Conservation (phyloP, 1,284 basidiomycete genomes). For the Marasmius oreades region DNA sequence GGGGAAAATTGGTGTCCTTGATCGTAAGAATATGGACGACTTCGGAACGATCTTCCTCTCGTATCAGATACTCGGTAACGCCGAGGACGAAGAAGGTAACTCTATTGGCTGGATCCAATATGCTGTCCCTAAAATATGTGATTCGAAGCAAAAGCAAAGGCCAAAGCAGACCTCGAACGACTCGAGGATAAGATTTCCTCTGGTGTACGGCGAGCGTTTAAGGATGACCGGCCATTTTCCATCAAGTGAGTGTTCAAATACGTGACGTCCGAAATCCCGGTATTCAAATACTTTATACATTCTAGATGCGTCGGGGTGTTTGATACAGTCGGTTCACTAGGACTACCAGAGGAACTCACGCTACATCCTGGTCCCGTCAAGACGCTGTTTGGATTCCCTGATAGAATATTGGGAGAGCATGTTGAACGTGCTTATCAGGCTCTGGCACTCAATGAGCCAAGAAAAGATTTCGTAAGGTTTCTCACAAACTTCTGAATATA, state of each 20-base stretch:
- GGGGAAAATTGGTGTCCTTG: conserved; percentile 63
- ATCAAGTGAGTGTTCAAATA: conserved; percentile 46
- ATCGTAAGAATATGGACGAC: conserved; percentile 64
- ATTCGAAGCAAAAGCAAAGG: conserved; percentile 36
- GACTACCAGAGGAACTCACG: conserved; percentile 61
- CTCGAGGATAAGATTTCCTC: conserved; percentile 49
- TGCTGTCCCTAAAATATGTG: conserved; percentile 1
- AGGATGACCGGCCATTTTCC: conserved; percentile 45
- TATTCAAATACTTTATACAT: conserved; percentile 5
- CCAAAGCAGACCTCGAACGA: conserved; percentile 42
- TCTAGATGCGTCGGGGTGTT: conserved; percentile 67
- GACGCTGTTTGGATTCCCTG: conserved; percentile 60
- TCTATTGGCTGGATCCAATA: neutral
- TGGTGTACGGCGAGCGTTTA: conserved; percentile 49
- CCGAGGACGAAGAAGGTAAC: conserved; percentile 43
- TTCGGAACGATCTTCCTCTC: conserved; percentile 59
- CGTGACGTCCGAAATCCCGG: neutral
- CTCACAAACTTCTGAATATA: neutral
- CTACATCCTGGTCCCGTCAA: conserved; percentile 35
- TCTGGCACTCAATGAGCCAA: conserved; percentile 60
- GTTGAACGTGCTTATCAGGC: conserved; percentile 64
- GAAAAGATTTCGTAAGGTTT: conserved; percentile 61
- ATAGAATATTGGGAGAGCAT: conserved; percentile 56
- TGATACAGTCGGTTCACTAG: conserved; percentile 69
- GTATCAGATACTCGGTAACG: conserved; percentile 59